Evolutionary conservation across 805 yeast genomes (phyloP), one percentile per base, ranked within the genome.

Genomic region (Candida odintsovae): DNA sequence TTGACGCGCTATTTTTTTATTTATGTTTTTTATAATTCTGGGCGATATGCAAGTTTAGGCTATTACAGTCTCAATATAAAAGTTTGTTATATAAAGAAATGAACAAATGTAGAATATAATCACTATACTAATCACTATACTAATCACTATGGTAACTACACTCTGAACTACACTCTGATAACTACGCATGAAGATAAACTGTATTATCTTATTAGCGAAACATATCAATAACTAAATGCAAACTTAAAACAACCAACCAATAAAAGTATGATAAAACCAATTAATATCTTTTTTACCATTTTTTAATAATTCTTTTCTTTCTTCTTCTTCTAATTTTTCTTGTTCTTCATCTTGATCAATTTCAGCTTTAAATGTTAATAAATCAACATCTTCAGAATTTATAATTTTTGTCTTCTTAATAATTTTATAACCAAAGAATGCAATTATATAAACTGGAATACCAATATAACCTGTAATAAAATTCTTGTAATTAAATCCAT

Each of bases 401-500:
- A 77, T 70, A 25, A 71, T 48, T 54, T 70, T 72, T 29, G 85
- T 71, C 62, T 73, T 80, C 61, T 65, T 66, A 51, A 67, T 53
- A 35, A 81, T n/a, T 67, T 83, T 83, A 71, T 78, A 82, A 6
- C 86, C 88, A 50, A 75, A 55, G 52, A 68, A 75, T 48, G 76
- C 69, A 41, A 78, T 67, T 31, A 81, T 36, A 55, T 73, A 85
- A 11, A 83, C 80, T 31, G 88, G 88, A 2, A 85, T 73, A 26
- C 86, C 86, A 57, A 86, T 82, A 66, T 86, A 85, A 40, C 90
- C 90, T 29, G 92, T 83, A 58, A 86, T 82, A 60, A 86, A 86
- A 18, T 71, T 71, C 64, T 79, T 77, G 67, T 80, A 81, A 52
- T 77, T 75, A 62, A 85, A 82, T 15, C 63, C 66, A 43, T 79